Evolutionary conservation across 225 moss, liverwort and hornwort species (phyloP).

Genomic region (Rhytidiadelphus loreus): DNA sequence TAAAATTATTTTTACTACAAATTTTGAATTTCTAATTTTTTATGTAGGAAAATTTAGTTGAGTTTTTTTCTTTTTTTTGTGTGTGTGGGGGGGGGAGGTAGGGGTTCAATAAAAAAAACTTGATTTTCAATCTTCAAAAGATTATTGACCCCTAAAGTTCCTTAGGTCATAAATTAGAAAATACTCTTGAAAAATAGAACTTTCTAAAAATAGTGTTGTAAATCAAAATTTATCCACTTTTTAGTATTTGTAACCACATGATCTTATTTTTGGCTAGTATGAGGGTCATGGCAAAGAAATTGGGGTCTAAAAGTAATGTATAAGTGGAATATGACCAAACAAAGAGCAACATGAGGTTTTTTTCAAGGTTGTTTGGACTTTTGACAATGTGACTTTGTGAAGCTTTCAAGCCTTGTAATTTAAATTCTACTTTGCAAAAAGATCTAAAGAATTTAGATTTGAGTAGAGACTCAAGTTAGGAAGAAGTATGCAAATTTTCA

Average conservation of each 20-base stretch:
- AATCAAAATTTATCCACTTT: background rate
- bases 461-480: background rate
- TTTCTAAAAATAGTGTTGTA: background rate
- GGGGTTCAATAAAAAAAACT: too few relatives aligned
- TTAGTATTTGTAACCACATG: accelerated
- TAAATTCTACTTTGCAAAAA: background rate
- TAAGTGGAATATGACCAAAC: background rate
- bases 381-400: background rate
- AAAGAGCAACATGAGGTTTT: background rate
- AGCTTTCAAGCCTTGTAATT: background rate
- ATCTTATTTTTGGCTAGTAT: background rate
- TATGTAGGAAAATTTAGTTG: background rate
- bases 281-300: background rate
- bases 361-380: background rate
- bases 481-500: background rate
- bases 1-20: accelerated
- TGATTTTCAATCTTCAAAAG: background rate
- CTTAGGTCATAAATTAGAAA: background rate
- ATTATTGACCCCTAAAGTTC: too few relatives aligned
- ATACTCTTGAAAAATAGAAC: background rate
- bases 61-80: too few relatives aligned
- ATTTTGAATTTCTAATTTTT: background rate
- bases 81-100: too few relatives aligned
- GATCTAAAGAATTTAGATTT: background rate
- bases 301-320: background rate